Base-by-base conservation (phyloP, 768 basidiomycete genomes). In the Lentinus brumalis region DNA sequence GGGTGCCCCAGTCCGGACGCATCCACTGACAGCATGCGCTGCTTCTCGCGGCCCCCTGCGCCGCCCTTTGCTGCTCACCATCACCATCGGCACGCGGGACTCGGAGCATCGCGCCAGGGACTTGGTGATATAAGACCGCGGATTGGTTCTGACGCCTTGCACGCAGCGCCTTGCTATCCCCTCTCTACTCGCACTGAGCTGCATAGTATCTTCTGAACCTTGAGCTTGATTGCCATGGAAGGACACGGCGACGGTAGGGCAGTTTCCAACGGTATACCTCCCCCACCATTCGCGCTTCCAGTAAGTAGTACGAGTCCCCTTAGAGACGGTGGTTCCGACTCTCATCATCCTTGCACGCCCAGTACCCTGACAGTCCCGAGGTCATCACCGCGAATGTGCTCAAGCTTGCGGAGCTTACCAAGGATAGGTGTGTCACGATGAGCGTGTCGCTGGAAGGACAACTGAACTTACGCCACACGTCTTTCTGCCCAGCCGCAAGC, bases 361-460 rank as follows among this genome's bases (percentile, higher is more conserved):
- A 85, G 83, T 73, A 77, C 38, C 83, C 83, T 39, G 78, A 83
- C 52, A 75, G 65, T 29, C 74, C 81, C 1, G 84, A 84, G 18
- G 75, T 74, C 60, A 77, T 86, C 57, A 86, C 84, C 0, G 71
- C 72, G 32, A 85, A 84, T 64, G 57, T 81, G 39, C 64, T 78
- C 55, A 75, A 77, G 58, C 68, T 83, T 3, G 60, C 72, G 14
- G 74, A 72, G 50, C 72, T 75, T 50, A 68, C 77, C 0, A 67
- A 75, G 16, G 64, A 81, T 54, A 73, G 78, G 83, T 80, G 67
- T 57, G 77, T 69, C 29, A 15, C 31, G 52, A 38, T 31, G 21
- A 31, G 21, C 6, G 31, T 12, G 4, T 29, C 26, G 21, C 29
- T 46, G 18, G 61, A 44, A 5, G 14, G 6, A 56, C 5, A 16